Evolutionary conservation across 1,284 basidiomycete species (phyloP).

Genomic region (Melampsora americana): DNA sequence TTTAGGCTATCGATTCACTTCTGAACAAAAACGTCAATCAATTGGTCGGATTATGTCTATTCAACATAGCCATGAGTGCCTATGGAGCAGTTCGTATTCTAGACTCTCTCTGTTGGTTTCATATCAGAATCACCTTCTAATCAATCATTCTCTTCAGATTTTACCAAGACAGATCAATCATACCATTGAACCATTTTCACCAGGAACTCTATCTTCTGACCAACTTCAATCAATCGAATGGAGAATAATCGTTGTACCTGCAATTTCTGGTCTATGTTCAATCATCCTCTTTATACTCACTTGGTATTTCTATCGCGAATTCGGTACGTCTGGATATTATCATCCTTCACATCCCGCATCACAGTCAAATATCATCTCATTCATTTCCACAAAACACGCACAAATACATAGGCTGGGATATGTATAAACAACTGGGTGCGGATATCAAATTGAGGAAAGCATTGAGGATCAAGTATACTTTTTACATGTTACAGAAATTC

Average conservation of each 20-base stretch:
- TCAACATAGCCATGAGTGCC: constrained; percentile 28
- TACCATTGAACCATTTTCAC: background rate
- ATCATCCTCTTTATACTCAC: constrained; percentile 21
- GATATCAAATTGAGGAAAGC: constrained; percentile 17
- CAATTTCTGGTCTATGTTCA: constrained; percentile 17
- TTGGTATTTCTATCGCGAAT: constrained; percentile 38
- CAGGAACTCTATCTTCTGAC: background rate
- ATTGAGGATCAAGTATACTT: constrained; percentile 24
- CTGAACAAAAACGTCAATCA: constrained; percentile 27
- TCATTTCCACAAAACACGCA: background rate
- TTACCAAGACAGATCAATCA: constrained; percentile 28
- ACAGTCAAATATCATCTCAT: background rate
- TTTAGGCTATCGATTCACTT: constrained; percentile 38
- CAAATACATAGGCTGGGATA: constrained; percentile 22
- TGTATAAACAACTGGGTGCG: constrained; percentile 25
- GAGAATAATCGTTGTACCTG: constrained; percentile 25
- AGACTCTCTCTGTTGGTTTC: background rate
- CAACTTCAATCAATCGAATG: constrained; percentile 4
- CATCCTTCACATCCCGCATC: too few relatives aligned
- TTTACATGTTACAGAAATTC: constrained; percentile 42
- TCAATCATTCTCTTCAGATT: constrained; percentile 5
- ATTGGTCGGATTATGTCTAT: constrained; percentile 28
- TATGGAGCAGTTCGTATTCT: constrained; percentile 23
- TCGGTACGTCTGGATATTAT: constrained; percentile 22
- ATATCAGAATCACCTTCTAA: background rate